A percentile compares a stretch with the other conserved stretches of the same genome.
Evolutionary conservation across 176 grass and related monocot species (phyloP).

Genomic region (Carex kokanica): DNA sequence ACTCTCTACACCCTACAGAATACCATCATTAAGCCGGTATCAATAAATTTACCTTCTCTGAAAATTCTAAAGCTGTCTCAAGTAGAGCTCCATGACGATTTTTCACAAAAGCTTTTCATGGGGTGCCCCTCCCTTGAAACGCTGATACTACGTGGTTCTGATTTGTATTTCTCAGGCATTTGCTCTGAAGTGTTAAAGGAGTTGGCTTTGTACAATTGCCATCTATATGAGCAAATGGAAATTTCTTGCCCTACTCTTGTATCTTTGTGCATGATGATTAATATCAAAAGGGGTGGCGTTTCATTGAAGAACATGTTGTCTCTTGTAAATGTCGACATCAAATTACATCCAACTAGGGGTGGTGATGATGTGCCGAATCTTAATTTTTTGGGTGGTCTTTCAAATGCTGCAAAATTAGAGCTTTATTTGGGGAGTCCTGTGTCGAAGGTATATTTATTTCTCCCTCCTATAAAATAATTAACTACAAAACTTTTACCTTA

Average conservation of each 20-base stretch:
- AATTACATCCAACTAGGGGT: neutral
- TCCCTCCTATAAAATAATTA: neutral
- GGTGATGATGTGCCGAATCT: neutral
- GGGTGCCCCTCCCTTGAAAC: neutral
- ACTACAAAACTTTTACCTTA: neutral
- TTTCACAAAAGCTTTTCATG: neutral
- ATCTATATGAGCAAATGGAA: neutral
- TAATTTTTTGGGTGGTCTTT: neutral
- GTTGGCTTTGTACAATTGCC: neutral
- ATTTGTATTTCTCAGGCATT: neutral
- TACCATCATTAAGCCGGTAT: neutral
- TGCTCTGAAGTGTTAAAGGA: neutral
- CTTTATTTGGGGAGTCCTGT: neutral
- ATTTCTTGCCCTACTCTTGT: neutral
- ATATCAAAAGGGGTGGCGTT: neutral
- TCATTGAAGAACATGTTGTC: neutral
- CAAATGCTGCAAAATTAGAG: neutral
- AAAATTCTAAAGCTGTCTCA: neutral
- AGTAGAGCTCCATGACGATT: neutral
- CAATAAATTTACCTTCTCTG: neutral
- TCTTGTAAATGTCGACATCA: neutral
- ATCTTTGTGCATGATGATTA: neutral
- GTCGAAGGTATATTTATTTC: neutral
- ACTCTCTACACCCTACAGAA: too few relatives aligned
- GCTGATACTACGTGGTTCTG: neutral